Evolutionary conservation across 257 asterid species (phyloP).

Genomic region (Cinchona pubescens): DNA sequence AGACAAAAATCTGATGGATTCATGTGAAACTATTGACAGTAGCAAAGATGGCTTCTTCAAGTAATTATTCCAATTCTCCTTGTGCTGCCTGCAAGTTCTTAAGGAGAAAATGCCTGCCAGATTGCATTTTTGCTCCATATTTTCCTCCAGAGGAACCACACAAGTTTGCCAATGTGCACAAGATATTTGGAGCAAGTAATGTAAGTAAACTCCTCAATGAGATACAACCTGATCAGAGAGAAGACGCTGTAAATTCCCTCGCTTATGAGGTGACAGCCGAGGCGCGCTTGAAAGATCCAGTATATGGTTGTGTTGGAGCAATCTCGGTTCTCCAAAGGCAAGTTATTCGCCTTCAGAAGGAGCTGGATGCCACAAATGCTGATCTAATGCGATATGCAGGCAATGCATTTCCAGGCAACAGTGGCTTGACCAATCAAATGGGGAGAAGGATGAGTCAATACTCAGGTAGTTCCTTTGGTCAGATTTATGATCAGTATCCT

Average conservation of each 20-base stretch:
- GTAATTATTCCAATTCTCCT: conserved; percentile 47
- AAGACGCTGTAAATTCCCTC: conserved; percentile 48
- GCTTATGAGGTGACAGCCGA: conserved; percentile 57
- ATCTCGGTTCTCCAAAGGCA: conserved; percentile 45
- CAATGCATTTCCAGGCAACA: conserved; percentile 17
- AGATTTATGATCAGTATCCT: conserved; percentile 20
- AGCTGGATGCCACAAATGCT: conserved; percentile 37
- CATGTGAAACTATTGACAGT: conserved; percentile 9
- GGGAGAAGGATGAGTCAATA: conserved; percentile 23
- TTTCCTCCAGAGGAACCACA: conserved; percentile 53
- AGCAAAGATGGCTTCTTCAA: conserved; percentile 53
- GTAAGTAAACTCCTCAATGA: conserved; percentile 46
- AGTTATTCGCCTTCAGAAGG: conserved; percentile 40
- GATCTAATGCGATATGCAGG: conserved; percentile 38
- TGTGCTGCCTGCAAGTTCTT: conserved; percentile 61
- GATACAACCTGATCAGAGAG: conserved; percentile 43
- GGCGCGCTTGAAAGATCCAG: conserved; percentile 46
- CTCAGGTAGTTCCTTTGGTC: conserved; percentile 33
- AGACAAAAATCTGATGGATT: neutral
- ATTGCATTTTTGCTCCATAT: conserved; percentile 41
- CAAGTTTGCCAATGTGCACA: conserved; percentile 47
- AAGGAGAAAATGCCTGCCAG: conserved; percentile 43
- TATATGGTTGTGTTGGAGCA: conserved; percentile 50
- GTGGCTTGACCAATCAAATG: neutral
- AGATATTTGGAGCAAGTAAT: conserved; percentile 47